Base-by-base conservation (phyloP, 2,329 filamentous ascomycete species). In the Exophiala calicioides region DNA sequence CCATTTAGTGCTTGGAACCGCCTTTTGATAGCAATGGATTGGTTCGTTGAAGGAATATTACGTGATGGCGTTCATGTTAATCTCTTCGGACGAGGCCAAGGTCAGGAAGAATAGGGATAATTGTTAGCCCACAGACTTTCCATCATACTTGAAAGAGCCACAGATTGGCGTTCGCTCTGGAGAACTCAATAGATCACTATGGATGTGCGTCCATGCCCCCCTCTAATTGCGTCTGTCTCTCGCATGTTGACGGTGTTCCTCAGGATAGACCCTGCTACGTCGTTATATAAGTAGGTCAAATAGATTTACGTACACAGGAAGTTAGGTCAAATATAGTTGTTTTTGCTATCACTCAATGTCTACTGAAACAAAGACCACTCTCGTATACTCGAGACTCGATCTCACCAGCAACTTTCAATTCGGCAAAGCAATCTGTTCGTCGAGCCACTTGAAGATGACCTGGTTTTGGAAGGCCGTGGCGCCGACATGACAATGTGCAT, bases 401-500 rank as follows among this genome's bases (percentile, higher is more conserved):
- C 24, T 12, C 30, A 3, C 10, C 7, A 15, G 10, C 13, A 9
- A 33, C 15, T 7, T 7, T n/a, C 30, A 16, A n/a, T n/a, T n/a
- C 13, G 13, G 2, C 30, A 9, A 7, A 7, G 15, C 10, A 33
- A 37, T 12, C 27, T 31, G 8, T 20, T 44, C 19, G 21, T 35
- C 21, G 13, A 52, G 30, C 48, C 48, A 52, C 5, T 33, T 31
- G 4, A 36, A 38, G n/a, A 52, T 47, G 18, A 38, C 38, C 16
- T 47, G 44, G 18, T 48, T 48, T 3, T 12, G 12, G 26, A 34
- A 47, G 5, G 5, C 18, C 18, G 50, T 19, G 26, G 58, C 58
- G 23, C 57, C 59, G 31, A 56, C 46, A 34, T 58, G 52, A 38
- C 56, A 60, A 50, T 62, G 59, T 35, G 43, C 44, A 16, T 55